Evolutionary conservation across 2,329 filamentous ascomycete species (phyloP), one percentile per base, ranked within the genome.

Genomic region (Cordyceps cateniannulata): DNA sequence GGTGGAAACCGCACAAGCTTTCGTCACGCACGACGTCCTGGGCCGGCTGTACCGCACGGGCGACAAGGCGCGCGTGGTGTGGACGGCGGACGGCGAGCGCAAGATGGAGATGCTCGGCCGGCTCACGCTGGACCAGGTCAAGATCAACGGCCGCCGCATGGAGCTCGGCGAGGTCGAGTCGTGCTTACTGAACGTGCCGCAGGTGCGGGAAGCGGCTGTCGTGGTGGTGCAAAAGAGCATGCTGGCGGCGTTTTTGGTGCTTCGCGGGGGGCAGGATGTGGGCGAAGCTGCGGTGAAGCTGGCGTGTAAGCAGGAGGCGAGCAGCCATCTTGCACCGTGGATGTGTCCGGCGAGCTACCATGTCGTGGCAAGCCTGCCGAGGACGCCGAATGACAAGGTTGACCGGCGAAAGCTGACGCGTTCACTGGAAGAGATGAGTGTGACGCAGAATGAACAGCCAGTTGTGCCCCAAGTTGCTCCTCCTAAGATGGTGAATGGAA

Each of bases 191-290:
- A 3, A 20, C 3, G 55, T 50, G 29, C 20, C 24, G 5, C 1
- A 72, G 71, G 3, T 65, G 68, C 14, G 74, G 63, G 69, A 77
- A 71, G 9, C 70, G 72, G 0, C 78, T 79, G 1, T 83, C 42
- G 79, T 62, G 85, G 81, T 71, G 83, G 79, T 53, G 25, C 49
- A 42, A 40, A 20, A 27, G 2, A 35, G 12, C 50, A 45, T 54
- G 29, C 52, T 44, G 51, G 32, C 22, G 27, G 59, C 42, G 6
- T 56, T 47, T 27, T 7, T 54, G 16, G 51, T 54, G 18, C 38
- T 54, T 18, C 51, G 24, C 18, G 42, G 12, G 24, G 24, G 1
- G 9, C 9, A 22, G 16, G 16, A 20, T 22, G 40, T 45, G 25
- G 9, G 10, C 8, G 42, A 55, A n/a, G 40, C 8, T 10, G 8